Evolutionary conservation across 345 rosid species (phyloP).

Genomic region (Melaleuca quinquenervia): DNA sequence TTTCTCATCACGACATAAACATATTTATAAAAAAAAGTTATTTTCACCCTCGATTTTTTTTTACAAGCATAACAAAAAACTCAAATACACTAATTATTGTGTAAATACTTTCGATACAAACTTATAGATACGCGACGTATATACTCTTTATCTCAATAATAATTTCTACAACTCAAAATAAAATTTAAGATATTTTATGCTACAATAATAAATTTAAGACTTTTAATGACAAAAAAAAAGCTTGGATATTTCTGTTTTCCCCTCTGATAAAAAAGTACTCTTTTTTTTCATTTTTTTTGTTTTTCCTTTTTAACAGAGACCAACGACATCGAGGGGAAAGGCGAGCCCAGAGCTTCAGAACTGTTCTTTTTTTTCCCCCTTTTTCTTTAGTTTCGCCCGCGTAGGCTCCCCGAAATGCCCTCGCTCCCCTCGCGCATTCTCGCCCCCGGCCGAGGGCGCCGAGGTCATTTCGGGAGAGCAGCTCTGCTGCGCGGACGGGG

Average conservation of each 20-base stretch:
- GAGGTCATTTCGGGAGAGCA: not conserved
- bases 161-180: no score
- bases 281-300: no score
- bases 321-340: not conserved
- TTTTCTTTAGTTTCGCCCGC: not conserved
- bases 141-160: no score
- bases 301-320: not conserved
- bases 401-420: not conserved
- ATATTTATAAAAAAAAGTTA: no score
- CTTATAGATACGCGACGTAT: no score
- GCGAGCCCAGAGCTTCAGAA: not conserved
- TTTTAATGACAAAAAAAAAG: not conserved
- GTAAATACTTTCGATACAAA: no score
- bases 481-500: not conserved
- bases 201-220: not conserved
- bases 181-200: not conserved
- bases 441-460: not conserved
- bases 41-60: not conserved
- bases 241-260: no score
- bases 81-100: no score
- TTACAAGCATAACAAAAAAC: no score
- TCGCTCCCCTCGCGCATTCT: fast-evolving
- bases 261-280: no score
- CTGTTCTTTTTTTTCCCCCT: not conserved
- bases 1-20: no score